Percentiles rank a stretch among this genome's conserved stretches.
Conservation (phyloP, 768 basidiomycete species). For the Inosperma sp. region DNA sequence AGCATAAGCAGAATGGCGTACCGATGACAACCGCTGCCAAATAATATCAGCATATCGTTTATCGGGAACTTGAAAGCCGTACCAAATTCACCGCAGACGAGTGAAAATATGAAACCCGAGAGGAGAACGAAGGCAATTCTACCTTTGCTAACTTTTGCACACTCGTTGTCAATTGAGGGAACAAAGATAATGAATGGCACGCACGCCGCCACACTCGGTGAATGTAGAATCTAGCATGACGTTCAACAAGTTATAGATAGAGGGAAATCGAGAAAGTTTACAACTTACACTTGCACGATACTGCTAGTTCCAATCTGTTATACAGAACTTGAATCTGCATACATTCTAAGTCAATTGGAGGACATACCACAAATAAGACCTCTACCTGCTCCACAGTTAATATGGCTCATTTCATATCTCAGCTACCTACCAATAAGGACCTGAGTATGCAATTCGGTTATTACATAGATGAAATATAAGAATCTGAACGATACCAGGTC, state of each 20-base stretch:
- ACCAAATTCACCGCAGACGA: constrained; percentile 1
- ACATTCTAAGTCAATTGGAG: background rate
- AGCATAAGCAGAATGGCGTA: background rate
- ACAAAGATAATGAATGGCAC: background rate
- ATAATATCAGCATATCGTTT: background rate
- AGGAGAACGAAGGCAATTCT: constrained; percentile 1
- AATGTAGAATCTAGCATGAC: constrained; percentile 2
- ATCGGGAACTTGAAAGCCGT: background rate
- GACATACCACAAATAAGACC: constrained; percentile 4
- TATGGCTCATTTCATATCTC: background rate
- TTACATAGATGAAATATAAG: background rate
- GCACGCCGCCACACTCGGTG: constrained; percentile 1
- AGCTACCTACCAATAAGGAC: background rate
- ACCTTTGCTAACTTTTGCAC: background rate
- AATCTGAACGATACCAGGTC: background rate
- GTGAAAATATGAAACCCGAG: background rate
- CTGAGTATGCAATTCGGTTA: background rate
- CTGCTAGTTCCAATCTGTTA: constrained; percentile 1
- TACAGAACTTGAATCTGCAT: background rate
- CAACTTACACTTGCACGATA: constrained; percentile 1
- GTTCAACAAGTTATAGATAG: background rate
- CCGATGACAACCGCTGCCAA: constrained; percentile 1
- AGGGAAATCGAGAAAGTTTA: background rate
- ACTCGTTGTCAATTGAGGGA: background rate
- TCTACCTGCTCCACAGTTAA: background rate